Conservation (phyloP, 108 stramenopile genomes). For the Skeletonema grethae region DNA sequence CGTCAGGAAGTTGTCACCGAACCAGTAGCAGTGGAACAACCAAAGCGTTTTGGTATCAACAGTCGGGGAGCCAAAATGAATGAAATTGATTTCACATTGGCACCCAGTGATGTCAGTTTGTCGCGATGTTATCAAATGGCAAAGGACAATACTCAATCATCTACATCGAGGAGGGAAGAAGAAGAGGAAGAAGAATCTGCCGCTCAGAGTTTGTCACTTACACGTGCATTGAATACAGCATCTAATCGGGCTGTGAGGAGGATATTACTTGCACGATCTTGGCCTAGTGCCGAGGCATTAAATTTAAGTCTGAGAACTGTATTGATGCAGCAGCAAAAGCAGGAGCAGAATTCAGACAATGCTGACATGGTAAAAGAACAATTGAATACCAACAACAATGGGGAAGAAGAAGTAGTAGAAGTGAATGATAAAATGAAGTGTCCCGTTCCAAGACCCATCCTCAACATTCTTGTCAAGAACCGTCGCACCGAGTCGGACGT, state of each 20-base stretch:
- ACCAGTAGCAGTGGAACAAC: slow-evolving; percentile 17
- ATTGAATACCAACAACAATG: neutral
- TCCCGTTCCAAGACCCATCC: slow-evolving; percentile 84
- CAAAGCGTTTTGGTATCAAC: slow-evolving; percentile 41
- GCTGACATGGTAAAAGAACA: neutral
- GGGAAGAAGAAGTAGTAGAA: slow-evolving; percentile 21
- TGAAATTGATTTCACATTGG: slow-evolving; percentile 84
- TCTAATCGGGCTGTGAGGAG: slow-evolving; percentile 83
- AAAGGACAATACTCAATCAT: neutral
- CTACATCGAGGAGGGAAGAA: neutral
- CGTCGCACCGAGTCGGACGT: slow-evolving; percentile 33
- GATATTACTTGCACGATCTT: slow-evolving; percentile 75
- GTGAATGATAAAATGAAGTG: slow-evolving; percentile 66
- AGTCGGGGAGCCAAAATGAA: slow-evolving; percentile 55
- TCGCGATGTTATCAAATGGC: slow-evolving; percentile 63
- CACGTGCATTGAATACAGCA: slow-evolving; percentile 80
- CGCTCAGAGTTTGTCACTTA: slow-evolving; percentile 61
- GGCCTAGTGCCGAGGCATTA: slow-evolving; percentile 86
- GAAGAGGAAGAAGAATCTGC: slow-evolving; percentile 16
- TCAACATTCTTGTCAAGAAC: slow-evolving; percentile 70
- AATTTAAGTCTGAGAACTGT: slow-evolving; percentile 73
- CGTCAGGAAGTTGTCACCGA: slow-evolving; percentile 1
- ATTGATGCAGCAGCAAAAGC: slow-evolving; percentile 48
- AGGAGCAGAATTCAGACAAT: slow-evolving; percentile 16
- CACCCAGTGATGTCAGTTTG: slow-evolving; percentile 79